These are phyloP conservation scores for Mycena leptocephala DNA, from an alignment of 768 basidiomycete species.

Conservation along the genomic window DNA sequence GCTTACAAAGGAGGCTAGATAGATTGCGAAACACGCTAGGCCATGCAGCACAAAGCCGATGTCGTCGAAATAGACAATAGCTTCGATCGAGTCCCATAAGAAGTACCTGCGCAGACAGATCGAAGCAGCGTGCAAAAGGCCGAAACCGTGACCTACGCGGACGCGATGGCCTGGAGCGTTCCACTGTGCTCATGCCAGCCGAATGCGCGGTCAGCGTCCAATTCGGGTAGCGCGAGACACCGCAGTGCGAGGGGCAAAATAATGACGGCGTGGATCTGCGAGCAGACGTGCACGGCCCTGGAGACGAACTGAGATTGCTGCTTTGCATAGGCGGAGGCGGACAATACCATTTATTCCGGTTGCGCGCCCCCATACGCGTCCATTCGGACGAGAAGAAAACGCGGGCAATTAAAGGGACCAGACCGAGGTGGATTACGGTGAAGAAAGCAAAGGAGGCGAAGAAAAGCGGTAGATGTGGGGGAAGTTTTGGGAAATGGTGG, in stretches of 20 bases:
- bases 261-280: conserved; percentile 80
- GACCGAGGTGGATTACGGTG: conserved; percentile 68
- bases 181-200: conserved; percentile 80
- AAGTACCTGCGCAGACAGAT: conserved; percentile 69
- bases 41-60: conserved; percentile 87
- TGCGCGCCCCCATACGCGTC: conserved; percentile 61
- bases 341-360: conserved; percentile 73
- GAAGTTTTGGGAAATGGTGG: conserved; percentile 63
- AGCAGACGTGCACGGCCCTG: conserved; percentile 82
- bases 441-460: conserved; percentile 72
- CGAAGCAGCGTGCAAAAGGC: conserved; percentile 10
- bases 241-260: conserved; percentile 76
- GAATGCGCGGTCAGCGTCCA: conserved; percentile 78
- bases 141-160: conserved; percentile 62
- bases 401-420: conserved; percentile 70
- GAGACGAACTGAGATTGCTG: conserved; percentile 23
- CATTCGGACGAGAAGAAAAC: conserved; percentile 66
- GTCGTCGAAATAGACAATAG: conserved; percentile 77
- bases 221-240: conserved; percentile 63
- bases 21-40: conserved; percentile 76
- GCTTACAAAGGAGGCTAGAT: conserved; percentile 79
- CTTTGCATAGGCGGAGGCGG: background rate
- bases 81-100: conserved; percentile 88
- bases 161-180: conserved; percentile 76
- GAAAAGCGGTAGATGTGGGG: conserved; percentile 69